Base-by-base conservation (phyloP, 805 yeast genomes). In the Debaryomyces hansenii region DNA sequence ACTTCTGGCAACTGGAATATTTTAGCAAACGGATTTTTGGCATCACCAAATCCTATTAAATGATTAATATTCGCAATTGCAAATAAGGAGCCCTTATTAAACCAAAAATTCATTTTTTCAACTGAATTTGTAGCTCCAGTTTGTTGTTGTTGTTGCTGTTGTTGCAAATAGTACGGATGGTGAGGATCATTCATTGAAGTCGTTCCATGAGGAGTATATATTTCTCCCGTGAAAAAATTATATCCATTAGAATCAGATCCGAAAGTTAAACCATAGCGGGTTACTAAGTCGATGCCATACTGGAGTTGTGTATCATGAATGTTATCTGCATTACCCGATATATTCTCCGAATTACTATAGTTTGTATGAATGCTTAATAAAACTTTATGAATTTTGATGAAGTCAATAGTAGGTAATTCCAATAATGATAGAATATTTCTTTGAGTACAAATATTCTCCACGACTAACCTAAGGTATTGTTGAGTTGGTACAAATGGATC, bases 401-500 rank as follows among this genome's bases (percentile, higher is more conserved):
- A 80, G 54, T 80, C 84, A 40, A 80, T 80, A 59, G 77, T 79
- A 21, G 84, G 80, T 62, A 80, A 71, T 56, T 80, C 85, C 29
- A 78, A 65, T n/a, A 79, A 66, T 53, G 88, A 72, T 60, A 85
- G 60, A 39, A 80, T 77, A 57, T 79, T 78, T 45, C 84, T 60
- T 52, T 82, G 84, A n/a, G 83, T 78, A 56, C 84, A 80, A 49
- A 86, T 87, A 57, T 86, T 87, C 53, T 87, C 94, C 41, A 87
- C 86, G 16, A 87, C 90, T 68, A 86, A 74, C 55, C 85, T 74
- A 64, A 87, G 75, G 59, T 87, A 87, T 56, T 85, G 90, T 41
- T 81, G 84, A 2, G 94, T 85, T 20, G 95, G 95, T 4, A 85
- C 90, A 65, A 87, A 87, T 5, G 92, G 90, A 59, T 87, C 94